Conservation (phyloP, 768 basidiomycete genomes). For the Rickenella mellea region DNA sequence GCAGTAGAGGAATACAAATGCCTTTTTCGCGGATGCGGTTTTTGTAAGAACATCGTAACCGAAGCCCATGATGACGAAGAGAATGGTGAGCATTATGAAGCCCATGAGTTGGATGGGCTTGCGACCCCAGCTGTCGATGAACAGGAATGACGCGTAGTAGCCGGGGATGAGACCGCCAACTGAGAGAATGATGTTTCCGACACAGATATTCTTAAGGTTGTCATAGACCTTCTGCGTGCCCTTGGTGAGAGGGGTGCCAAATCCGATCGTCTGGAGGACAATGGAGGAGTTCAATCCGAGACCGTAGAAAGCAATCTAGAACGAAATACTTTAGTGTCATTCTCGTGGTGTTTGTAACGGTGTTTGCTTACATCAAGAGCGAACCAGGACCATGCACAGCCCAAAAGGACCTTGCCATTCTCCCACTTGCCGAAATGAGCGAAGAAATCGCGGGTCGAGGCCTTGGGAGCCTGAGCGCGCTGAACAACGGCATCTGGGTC, state of each 20-base stretch:
- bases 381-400: constrained; percentile 80
- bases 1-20: constrained; percentile 78
- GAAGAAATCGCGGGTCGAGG: constrained; percentile 57
- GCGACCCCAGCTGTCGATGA: constrained; percentile 75
- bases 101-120: constrained; percentile 79
- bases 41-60: constrained; percentile 49
- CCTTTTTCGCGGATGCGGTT: constrained; percentile 32
- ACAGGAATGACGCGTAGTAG: constrained; percentile 52
- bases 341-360: neutral
- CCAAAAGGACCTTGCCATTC: constrained; percentile 74
- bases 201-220: constrained; percentile 50
- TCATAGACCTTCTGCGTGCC: constrained; percentile 38
- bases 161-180: constrained; percentile 77
- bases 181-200: constrained; percentile 72
- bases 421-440: constrained; percentile 62
- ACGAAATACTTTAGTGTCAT: constrained; percentile 2
- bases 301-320: constrained; percentile 79
- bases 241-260: constrained; percentile 36
- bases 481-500: constrained; percentile 52
- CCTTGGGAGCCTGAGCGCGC: constrained; percentile 60
- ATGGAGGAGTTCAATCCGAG: constrained; percentile 76
- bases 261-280: constrained; percentile 68
- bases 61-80: constrained; percentile 69
- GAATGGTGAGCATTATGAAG: constrained; percentile 52
- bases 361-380: constrained; percentile 56